These are phyloP conservation scores for Tinospora cordifolia DNA, from an alignment of 164 flowering plant species.

Conservation along the genomic window DNA sequence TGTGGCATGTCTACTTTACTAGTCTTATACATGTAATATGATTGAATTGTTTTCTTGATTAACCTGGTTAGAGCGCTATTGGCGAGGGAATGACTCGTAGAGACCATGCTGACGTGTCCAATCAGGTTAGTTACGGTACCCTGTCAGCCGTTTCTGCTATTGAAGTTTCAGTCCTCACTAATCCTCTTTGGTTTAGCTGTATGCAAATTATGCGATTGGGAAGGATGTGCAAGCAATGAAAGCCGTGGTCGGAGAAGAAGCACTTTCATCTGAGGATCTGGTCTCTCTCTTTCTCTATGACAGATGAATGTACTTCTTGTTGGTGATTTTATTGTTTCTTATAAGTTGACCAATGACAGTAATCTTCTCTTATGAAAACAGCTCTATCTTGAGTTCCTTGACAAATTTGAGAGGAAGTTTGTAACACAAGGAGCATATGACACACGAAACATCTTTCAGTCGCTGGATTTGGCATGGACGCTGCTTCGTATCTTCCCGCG, in stretches of 20 bases:
- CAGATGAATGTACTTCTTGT: neutral
- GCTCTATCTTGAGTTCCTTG: conserved; percentile 91
- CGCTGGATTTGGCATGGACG: conserved; percentile 97
- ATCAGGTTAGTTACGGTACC: conserved; percentile 52
- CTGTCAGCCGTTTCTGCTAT: neutral
- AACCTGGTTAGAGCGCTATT: conserved; percentile 74
- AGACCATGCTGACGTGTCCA: conserved; percentile 96
- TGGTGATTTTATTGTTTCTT: neutral
- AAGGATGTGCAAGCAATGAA: conserved; percentile 99
- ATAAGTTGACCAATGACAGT: neutral
- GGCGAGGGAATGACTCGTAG: conserved; percentile 97
- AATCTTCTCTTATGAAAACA: conserved; percentile 27
- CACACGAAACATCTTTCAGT: conserved; percentile 92
- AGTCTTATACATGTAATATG: neutral
- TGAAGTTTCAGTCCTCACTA: neutral
- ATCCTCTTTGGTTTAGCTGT: conserved; percentile 38
- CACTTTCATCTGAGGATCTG: conserved; percentile 97
- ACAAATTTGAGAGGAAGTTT: conserved; percentile 92
- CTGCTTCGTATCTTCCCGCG: conserved; percentile 93
- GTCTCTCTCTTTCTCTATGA: conserved; percentile 29
- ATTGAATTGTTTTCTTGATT: neutral
- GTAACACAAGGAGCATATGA: conserved; percentile 94
- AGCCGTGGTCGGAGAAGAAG: conserved; percentile 99
- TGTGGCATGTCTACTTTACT: neutral
- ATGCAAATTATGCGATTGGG: conserved; percentile 98